A percentile compares a stretch with the other conserved stretches of the same genome.
Evolutionary conservation across 202 grass and related monocot species (phyloP).

Genomic region (Musa balbisiana): DNA sequence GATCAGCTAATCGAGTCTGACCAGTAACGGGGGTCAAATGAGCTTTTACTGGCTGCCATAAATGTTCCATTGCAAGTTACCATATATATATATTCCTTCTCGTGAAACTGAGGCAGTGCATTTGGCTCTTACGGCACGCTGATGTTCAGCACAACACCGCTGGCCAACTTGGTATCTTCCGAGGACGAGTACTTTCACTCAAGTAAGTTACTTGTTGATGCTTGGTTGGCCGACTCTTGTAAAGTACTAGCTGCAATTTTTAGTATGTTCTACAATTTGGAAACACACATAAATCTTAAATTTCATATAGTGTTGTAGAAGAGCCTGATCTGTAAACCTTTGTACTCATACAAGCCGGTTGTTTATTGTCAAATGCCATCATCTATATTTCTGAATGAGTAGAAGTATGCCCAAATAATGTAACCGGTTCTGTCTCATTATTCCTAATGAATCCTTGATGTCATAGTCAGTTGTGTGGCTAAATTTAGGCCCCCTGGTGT

Average conservation of each 20-base stretch:
- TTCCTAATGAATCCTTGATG: no score
- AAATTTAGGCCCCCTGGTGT: no score
- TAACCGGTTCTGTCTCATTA: no score
- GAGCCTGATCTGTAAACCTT: background rate
- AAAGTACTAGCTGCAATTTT: conserved; percentile 51
- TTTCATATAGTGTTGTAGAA: background rate
- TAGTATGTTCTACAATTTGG: conserved; percentile 27
- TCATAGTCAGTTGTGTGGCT: no score
- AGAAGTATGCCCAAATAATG: no score
- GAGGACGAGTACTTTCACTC: conserved; percentile 24
- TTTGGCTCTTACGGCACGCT: background rate
- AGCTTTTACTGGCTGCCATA: background rate
- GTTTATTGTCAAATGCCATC: background rate
- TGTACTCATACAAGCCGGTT: background rate
- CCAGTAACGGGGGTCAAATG: background rate
- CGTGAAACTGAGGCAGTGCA: background rate
- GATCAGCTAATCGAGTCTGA: background rate
- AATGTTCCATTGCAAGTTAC: no score
- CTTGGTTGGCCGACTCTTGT: conserved; percentile 37
- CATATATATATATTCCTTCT: background rate
- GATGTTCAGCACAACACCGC: background rate
- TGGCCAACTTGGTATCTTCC: conserved; percentile 4
- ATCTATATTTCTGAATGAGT: no score
- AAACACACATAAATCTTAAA: conserved; percentile 5
- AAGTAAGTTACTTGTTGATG: conserved; percentile 9